Evolutionary conservation across 2,329 filamentous ascomycete genomes (phyloP).

Genomic region (Tetracladium maxilliforme): DNA sequence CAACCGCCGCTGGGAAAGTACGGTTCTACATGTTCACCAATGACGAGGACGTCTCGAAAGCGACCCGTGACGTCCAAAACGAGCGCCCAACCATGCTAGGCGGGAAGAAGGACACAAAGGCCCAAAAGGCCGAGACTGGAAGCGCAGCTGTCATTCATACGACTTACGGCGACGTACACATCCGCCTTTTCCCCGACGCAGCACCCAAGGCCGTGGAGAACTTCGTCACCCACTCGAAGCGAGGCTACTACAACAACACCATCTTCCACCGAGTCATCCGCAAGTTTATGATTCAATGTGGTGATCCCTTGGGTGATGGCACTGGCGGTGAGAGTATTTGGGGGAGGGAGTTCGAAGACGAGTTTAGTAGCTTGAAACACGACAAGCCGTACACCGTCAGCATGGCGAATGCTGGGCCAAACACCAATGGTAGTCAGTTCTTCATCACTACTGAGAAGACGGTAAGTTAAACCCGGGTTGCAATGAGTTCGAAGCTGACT

Average conservation of each 20-base stretch:
- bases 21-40: slow-evolving; percentile 99
- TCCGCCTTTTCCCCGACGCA: slow-evolving; percentile 83
- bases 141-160: slow-evolving; percentile 80
- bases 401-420: slow-evolving; percentile 95
- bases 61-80: slow-evolving; percentile 82
- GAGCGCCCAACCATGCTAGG: slow-evolving; percentile 66
- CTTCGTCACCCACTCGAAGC: slow-evolving; percentile 81
- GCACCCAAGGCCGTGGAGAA: slow-evolving; percentile 95
- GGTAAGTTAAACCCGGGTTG: slow-evolving; percentile 29
- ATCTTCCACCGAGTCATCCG: slow-evolving; percentile 95
- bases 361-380: slow-evolving; percentile 81
- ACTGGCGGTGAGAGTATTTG: slow-evolving; percentile 87
- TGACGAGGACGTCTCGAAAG: slow-evolving; percentile 68
- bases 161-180: slow-evolving; percentile 82
- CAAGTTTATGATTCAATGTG: slow-evolving; percentile 94
- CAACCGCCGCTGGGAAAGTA: slow-evolving; percentile 72
- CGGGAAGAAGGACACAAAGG: slow-evolving; percentile 33
- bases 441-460: slow-evolving; percentile 98
- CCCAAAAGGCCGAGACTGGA: slow-evolving; percentile 57
- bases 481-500: slow-evolving; percentile 5
- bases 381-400: slow-evolving; percentile 93
- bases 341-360: slow-evolving; percentile 85
- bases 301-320: slow-evolving; percentile 76
- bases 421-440: slow-evolving; percentile 93
- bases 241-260: slow-evolving; percentile 92